These are phyloP conservation scores for Pseudohyphozyma bogoriensis DNA, from an alignment of 768 basidiomycete species.

Conservation along the genomic window DNA sequence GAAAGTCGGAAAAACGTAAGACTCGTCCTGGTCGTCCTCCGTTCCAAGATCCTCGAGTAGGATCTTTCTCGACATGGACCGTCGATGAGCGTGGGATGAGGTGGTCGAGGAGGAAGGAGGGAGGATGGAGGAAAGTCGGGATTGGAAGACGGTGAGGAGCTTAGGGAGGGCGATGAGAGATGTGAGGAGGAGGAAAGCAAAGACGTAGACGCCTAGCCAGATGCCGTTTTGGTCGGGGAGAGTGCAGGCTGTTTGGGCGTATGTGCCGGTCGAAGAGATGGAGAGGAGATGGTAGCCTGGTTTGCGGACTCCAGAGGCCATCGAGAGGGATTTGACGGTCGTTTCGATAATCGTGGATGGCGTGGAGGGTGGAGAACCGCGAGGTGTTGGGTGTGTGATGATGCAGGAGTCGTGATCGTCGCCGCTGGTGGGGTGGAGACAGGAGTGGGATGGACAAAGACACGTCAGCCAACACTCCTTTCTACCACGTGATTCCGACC, in stretches of 20 bases:
- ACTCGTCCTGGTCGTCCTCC: neutral
- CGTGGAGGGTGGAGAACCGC: constrained; percentile 23
- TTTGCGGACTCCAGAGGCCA: constrained; percentile 70
- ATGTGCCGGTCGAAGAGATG: constrained; percentile 39
- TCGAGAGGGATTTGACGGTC: constrained; percentile 74
- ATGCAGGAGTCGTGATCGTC: constrained; percentile 94
- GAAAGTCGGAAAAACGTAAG: neutral
- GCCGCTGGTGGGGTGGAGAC: constrained; percentile 46
- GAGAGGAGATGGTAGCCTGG: constrained; percentile 89
- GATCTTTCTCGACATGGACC: neutral
- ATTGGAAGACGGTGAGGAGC: constrained; percentile 21
- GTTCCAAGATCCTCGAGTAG: neutral
- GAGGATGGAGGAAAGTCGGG: constrained; percentile 11
- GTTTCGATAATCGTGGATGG: constrained; percentile 48
- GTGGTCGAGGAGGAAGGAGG: neutral
- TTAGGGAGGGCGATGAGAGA: constrained; percentile 14
- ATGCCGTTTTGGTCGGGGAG: constrained; percentile 76
- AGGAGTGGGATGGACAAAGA: neutral
- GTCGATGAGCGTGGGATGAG: constrained; percentile 4
- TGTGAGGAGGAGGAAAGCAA: constrained; percentile 49
- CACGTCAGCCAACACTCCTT: too few species aligned
- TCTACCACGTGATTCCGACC: too few species aligned
- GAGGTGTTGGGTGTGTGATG: constrained; percentile 45
- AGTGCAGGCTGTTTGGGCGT: constrained; percentile 44
- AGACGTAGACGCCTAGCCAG: constrained; percentile 48